Percentiles rank a stretch among this genome's conserved stretches.
Evolutionary conservation across 108 stramenopile genomes (phyloP).

Genomic region (Nitzschia sp.): DNA sequence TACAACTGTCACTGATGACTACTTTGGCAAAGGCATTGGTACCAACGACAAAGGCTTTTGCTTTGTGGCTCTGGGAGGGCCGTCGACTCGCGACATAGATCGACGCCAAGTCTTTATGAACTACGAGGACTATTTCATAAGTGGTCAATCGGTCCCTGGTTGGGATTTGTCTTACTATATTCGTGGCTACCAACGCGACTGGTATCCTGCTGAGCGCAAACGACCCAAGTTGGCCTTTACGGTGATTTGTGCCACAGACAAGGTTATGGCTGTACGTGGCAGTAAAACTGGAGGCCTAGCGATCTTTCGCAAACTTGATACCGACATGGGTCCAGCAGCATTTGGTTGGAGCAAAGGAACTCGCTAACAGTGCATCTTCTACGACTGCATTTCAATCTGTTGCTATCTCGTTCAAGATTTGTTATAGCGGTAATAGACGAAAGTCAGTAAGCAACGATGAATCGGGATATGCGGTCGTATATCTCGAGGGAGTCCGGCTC

Average conservation of each 20-base stretch:
- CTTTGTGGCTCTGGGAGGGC: slow-evolving; percentile 17
- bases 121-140: slow-evolving; percentile 21
- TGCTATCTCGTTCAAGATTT: no score
- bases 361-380: no score
- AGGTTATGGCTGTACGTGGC: slow-evolving; percentile 11
- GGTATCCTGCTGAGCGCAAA: slow-evolving; percentile 7
- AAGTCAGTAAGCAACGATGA: background rate
- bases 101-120: slow-evolving; percentile 17
- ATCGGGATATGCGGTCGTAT: slow-evolving; percentile 34
- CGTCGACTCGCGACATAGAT: background rate
- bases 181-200: slow-evolving; percentile 11
- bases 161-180: slow-evolving; percentile 23
- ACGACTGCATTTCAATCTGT: no score
- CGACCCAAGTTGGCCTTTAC: slow-evolving; percentile 13
- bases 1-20: slow-evolving; percentile 11
- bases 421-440: background rate
- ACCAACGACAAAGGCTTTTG: slow-evolving; percentile 7
- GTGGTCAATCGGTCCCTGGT: slow-evolving; percentile 7
- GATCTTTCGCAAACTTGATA: slow-evolving; percentile 10
- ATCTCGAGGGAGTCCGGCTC: slow-evolving; percentile 49
- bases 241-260: slow-evolving; percentile 11
- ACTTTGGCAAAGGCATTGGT: slow-evolving; percentile 26
- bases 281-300: slow-evolving; percentile 23
- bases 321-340: slow-evolving; percentile 6
- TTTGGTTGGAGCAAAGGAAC: slow-evolving; percentile 1